Percentiles rank a stretch among this genome's conserved stretches.
These are phyloP conservation scores for Verticillium zaregamsianum DNA, from an alignment of 2,329 filamentous ascomycete genomes.

Conservation along the genomic window DNA sequence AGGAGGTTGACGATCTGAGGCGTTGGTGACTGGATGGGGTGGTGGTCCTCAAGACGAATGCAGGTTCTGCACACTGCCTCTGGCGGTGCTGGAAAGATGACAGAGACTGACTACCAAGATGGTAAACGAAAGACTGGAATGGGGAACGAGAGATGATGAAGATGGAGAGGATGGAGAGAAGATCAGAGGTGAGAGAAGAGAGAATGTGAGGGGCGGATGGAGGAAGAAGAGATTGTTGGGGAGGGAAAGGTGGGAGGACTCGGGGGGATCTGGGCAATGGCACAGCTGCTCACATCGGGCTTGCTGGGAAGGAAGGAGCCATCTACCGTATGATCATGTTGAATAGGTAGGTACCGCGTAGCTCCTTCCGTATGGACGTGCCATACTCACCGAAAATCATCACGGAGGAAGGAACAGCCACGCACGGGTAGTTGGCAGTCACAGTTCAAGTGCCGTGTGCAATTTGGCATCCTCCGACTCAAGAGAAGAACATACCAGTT, in stretches of 20 bases:
- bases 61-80: neutral
- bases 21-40: neutral
- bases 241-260: neutral
- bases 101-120: constrained; percentile 2
- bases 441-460: neutral
- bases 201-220: neutral
- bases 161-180: constrained; percentile 4
- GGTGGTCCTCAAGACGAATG: neutral
- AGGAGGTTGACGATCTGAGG: neutral
- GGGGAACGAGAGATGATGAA: constrained; percentile 8
- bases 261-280: constrained; percentile 6
- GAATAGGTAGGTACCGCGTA: neutral
- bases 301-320: constrained; percentile 1
- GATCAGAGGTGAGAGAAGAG: neutral
- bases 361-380: neutral
- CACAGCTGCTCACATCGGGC: neutral
- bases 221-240: constrained; percentile 5
- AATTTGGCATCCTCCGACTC: neutral
- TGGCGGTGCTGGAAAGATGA: constrained; percentile 18
- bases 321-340: neutral
- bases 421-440: neutral
- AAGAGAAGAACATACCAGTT: no score
- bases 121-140: constrained; percentile 1
- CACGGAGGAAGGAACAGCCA: neutral
- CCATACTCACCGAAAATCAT: neutral